Base-by-base conservation (phyloP, 2,329 filamentous ascomycete genomes). In the Epichloe coenophiala region DNA sequence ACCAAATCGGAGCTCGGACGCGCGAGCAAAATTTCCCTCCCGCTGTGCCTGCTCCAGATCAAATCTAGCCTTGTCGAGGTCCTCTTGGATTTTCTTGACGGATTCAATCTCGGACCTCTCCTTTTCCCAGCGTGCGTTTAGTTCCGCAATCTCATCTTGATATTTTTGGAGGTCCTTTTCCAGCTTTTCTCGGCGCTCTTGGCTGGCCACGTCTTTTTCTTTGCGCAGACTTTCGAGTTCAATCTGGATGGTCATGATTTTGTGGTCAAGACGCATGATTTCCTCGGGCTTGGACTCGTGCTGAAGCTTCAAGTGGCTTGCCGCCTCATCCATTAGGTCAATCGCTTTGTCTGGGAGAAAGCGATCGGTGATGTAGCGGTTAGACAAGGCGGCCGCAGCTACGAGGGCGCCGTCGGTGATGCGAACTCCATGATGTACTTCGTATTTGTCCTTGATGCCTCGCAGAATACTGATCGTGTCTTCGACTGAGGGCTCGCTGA, bases 301-400 rank as follows among this genome's bases (percentile, higher is more conserved):
- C 62, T 97, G 91, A 35, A 97, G 70, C 43, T 94, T 82, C 9
- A 97, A 72, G 21, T 89, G 88, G 53, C 87, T 94, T 1, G 91
- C 90, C 9, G 93, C 93, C 68, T 97, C 93, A 57, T 97, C 93
- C 65, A 98, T 93, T 15, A 97, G 69, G 64, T 97, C 93, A 55
- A 98, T 97, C 3, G 93, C 93, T 65, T 97, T 97, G 68, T 98
- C 93, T 0, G 93, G 93, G 1, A 97, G 73, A 67, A 95, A 97
- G 2, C 93, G 84, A 62, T 97, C 91, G 13, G 90, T 96, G 58
- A 98, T 93, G 65, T 97, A 98, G 48, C 93, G 85, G 61, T 97
- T 97, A 55, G 87, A 93, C 63, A 94, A 86, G 0, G 88, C 86
- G 2, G 91, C 90, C 2, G 93, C 91, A 2, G 93, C 89, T 13